Base-by-base conservation (phyloP, 208 protist species). In the Trypanosoma platydactyli region DNA sequence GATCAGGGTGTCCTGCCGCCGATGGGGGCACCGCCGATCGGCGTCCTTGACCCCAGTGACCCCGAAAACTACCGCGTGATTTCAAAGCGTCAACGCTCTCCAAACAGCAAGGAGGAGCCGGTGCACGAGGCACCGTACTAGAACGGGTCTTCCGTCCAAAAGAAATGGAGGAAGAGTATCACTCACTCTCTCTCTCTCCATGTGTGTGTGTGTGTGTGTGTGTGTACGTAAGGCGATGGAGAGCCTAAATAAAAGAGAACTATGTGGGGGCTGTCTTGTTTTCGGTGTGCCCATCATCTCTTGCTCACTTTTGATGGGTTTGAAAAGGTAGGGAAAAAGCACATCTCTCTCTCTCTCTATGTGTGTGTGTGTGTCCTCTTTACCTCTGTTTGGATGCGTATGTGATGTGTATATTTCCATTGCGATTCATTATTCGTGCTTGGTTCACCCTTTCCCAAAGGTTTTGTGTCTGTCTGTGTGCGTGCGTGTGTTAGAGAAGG, bases 61-160 rank as follows among this genome's bases (percentile, higher is more conserved):
- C 50, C 48, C 11, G 68, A 50, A 29, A 50, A 18, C 24, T 64
- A 62, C 40, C 33, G 25, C 6, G n/a, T 48, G 25, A 41, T 64
- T 29, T 25, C 64, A 27, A 71, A 71, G 29, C 52, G 64, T 27
- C 55, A 54, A 27, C 53, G 55, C 22, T 64, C 66, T 9, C 56
- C 45, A 13, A 56, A 64, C 11, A 48, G 35, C 22, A 40, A 6
- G 11, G 48, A 64, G 0, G n/a, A 57, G 16, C 20, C 54, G 35
- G 4, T 20, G 22, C 55, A 60, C 25, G 44, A 61, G 20, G 50
- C 41, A 41, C 45, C 24, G 7, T 66, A 53, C 58, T 64, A 53
- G 16, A 42, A 7, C 13, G 46, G 18, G 4, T 3, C 20, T 49
- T 18, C 20, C 20, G 18, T 49, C 45, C 13, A 51, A 38, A 9